Conservation (phyloP, 148 eudicot species). For the Agrostemma githago region DNA sequence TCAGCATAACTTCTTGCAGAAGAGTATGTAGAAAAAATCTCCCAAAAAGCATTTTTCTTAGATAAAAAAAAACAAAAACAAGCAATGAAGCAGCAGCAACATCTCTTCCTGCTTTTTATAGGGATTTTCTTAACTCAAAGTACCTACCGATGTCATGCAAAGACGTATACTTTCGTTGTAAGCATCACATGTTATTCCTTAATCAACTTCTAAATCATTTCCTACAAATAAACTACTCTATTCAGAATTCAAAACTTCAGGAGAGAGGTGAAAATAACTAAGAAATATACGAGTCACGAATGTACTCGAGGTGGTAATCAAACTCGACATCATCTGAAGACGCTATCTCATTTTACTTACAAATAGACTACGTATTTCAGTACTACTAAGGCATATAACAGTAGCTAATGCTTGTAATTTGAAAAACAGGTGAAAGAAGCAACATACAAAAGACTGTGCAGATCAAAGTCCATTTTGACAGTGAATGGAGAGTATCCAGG, state of each 20-base stretch:
- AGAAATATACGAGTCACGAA: neutral
- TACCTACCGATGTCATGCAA: neutral
- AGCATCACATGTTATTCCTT: constrained; percentile 10
- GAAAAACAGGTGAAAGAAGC: constrained; percentile 29
- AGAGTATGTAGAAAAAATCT: neutral
- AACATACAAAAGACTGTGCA: constrained; percentile 35
- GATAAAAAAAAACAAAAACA: constrained; percentile 2
- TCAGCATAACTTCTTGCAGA: neutral
- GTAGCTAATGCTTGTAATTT: neutral
- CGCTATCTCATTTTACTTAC: neutral
- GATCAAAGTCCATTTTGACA: constrained; percentile 40
- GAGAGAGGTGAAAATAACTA: too few relatives aligned
- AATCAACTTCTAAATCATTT: neutral
- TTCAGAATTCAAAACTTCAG: too few relatives aligned
- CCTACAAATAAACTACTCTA: too few relatives aligned
- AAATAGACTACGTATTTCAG: neutral
- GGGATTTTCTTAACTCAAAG: constrained; percentile 1
- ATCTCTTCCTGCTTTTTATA: neutral
- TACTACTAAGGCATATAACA: neutral
- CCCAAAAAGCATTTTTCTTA: neutral
- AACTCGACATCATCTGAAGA: neutral
- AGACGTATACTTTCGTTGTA: constrained; percentile 22
- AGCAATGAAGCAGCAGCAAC: neutral
- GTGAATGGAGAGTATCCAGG: constrained; percentile 53
- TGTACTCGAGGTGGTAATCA: neutral